Conservation (phyloP, 2,329 filamentous ascomycete species). For the Xylaria hypoxylon region DNA sequence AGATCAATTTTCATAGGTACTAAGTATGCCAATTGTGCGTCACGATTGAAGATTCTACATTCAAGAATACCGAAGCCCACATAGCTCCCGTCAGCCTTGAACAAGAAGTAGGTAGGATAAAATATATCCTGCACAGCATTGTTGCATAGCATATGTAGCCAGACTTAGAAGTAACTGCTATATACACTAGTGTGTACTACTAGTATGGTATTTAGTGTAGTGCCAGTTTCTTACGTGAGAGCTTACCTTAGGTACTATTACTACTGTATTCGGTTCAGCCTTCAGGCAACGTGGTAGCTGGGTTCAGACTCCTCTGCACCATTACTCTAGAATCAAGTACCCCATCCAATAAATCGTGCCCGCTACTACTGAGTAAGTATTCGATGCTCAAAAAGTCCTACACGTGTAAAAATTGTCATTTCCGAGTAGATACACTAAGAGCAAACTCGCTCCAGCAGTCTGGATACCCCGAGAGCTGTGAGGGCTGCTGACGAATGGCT, state of each 20-base stretch:
- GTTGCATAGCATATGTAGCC: conserved; percentile 6
- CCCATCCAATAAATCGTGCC: conserved; percentile 17
- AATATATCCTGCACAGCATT: conserved; percentile 10
- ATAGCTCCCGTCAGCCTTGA: conserved; percentile 1
- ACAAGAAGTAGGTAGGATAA: background rate
- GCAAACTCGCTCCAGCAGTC: conserved; percentile 25
- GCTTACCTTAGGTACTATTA: too few relatives aligned
- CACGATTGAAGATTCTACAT: background rate
- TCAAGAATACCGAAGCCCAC: background rate
- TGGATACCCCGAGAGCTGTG: conserved; percentile 10
- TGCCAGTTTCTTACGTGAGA: conserved; percentile 34
- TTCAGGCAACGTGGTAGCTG: conserved; percentile 33
- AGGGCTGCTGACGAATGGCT: conserved; percentile 17
- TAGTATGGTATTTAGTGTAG: too few relatives aligned
- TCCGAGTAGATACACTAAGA: conserved; percentile 2
- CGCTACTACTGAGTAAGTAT: too few relatives aligned
- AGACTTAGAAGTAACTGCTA: too few relatives aligned
- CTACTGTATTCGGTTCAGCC: conserved; percentile 17
- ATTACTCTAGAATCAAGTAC: background rate
- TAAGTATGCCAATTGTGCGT: background rate
- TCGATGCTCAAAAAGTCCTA: conserved; percentile 19
- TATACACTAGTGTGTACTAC: conserved; percentile 2
- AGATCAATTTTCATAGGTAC: background rate
- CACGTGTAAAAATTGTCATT: conserved; percentile 15
- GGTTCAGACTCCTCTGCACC: conserved; percentile 26